Conservation (phyloP, 257 asterid genomes). For the Fraxinus quadrangulata region DNA sequence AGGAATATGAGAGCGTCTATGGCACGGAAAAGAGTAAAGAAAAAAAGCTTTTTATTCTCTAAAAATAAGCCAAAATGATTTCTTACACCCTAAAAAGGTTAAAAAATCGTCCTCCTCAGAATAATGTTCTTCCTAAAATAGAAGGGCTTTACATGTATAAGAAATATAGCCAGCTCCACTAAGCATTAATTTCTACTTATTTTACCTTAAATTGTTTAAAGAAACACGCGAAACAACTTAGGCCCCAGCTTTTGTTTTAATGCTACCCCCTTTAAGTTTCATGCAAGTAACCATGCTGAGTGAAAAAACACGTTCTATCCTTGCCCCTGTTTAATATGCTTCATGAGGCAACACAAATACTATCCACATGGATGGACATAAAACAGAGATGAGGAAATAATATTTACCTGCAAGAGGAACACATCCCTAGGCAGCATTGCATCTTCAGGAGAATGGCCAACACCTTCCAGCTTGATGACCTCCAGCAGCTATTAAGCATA, state of each 20-base stretch:
- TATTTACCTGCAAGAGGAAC: conserved; percentile 75
- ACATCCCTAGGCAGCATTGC: conserved; percentile 71
- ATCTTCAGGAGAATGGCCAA: conserved; percentile 70
- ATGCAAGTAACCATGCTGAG: not conserved
- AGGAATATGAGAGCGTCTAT: not conserved
- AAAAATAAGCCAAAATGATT: not conserved
- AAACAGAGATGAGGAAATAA: not conserved
- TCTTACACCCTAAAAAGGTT: too few species aligned
- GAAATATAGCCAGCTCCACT: not conserved
- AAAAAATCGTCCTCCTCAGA: not conserved
- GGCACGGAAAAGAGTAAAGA: not conserved
- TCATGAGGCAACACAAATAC: not conserved
- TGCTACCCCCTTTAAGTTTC: not conserved
- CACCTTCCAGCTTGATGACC: conserved; percentile 81
- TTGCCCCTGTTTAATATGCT: not conserved
- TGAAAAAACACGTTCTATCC: not conserved
- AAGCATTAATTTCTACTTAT: not conserved
- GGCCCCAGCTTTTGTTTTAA: not conserved
- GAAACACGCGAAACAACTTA: too few species aligned
- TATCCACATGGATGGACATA: not conserved
- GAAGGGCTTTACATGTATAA: not conserved
- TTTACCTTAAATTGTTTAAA: not conserved
- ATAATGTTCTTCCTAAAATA: not conserved
- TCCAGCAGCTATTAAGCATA: conserved; percentile 65
- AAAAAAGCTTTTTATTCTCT: not conserved